Base-by-base conservation (phyloP, 345 rosid genomes). In the Dipteronia dyeriana region DNA sequence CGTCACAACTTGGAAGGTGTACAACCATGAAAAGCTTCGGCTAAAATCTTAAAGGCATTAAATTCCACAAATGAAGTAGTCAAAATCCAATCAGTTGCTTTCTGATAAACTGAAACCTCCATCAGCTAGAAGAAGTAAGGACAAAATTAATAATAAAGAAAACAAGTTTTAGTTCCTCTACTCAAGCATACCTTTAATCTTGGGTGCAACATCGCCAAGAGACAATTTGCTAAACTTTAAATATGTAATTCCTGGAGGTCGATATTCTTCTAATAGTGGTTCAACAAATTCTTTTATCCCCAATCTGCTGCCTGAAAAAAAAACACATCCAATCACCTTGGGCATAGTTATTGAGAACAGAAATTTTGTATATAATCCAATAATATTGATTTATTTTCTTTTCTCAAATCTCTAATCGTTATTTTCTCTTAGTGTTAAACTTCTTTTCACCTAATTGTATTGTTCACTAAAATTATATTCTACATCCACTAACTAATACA, bases 241-340 rank as follows among this genome's bases (percentile, higher is more conserved):
- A 13, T 98, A 90, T 80, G 99, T 89, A 64, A 97, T 94, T 82
- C 98, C 99, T 10, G 98, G 83, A 69, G 98, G 99, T 70, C 98
- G 87, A 82, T 97, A 97, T 67, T 94, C 94, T 88, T 97, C 99
- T 81, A 97, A 84, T 41, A 97, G 81, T 16, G 99, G 99, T 80
- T 97, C 99, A 76, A 97, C 99, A 70, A 98, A 92, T 85, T 97
- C 99, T 85, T 84, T 88, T 53, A 97, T 88, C 71, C 94, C 95
- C 83, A 89, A 70, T 95, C 88, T 73, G 98, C 99, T 25, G 99
- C 99, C 98, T 94, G 87, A n/a, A 71, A 66, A 82, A 84, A 76
- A 75, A 71, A 76, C 59, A 81, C 63, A 78, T 67, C 65, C 75
- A 78, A 67, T 67, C 83, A 82, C 19, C 10, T 76, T 17, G 49